These are phyloP conservation scores for Cutaneotrichosporon cyanovorans DNA, from an alignment of 1,284 basidiomycete genomes.

Conservation along the genomic window DNA sequence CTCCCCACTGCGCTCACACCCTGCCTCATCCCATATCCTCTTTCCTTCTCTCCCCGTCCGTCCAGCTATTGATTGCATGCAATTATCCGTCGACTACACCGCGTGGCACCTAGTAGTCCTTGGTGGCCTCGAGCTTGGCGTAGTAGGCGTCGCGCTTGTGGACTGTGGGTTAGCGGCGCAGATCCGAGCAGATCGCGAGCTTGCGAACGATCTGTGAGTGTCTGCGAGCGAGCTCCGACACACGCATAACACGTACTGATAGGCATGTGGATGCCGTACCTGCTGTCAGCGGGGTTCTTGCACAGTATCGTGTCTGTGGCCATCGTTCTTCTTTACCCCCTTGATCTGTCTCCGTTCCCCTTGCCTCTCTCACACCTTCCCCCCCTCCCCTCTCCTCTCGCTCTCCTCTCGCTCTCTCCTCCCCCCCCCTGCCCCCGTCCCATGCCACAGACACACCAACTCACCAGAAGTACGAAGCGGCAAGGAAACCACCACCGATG, in stretches of 20 bases:
- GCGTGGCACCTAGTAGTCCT: neutral
- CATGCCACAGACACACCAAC: no score
- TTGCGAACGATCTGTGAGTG: no score
- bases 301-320: no score
- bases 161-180: constrained; percentile 11
- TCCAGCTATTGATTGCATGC: neutral
- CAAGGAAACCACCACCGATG: constrained; percentile 10
- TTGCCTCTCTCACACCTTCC: no score
- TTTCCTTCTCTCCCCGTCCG: no score
- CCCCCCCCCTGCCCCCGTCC: neutral
- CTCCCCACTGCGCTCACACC: no score
- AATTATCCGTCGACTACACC: no score
- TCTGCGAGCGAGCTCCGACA: neutral
- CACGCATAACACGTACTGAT: constrained; percentile 9
- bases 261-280: constrained; percentile 15
- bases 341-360: no score
- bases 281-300: constrained; percentile 4
- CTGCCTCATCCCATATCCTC: no score
- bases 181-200: neutral
- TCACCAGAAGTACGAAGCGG: constrained; percentile 18
- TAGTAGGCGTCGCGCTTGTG: constrained; percentile 20
- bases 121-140: constrained; percentile 17
- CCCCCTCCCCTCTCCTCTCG: no score
- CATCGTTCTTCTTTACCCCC: no score
- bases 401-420: neutral